A percentile compares a stretch with the other conserved stretches of the same genome.
These are phyloP conservation scores for Perilla frutescens DNA, from an alignment of 257 asterid species.

Conservation along the genomic window DNA sequence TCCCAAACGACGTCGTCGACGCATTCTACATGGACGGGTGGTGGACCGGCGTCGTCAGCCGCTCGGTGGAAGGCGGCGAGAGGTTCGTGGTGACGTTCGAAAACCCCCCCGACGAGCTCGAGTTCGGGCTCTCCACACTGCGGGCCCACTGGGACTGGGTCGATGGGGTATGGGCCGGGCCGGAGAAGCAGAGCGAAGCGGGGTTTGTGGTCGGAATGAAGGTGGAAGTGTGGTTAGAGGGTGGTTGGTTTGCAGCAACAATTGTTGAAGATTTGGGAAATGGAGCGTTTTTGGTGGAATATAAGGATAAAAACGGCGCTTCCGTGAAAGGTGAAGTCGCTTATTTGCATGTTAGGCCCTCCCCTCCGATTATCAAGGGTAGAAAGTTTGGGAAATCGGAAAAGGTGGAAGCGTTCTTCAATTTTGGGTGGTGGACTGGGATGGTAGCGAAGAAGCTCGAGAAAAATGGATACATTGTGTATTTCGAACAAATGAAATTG, in stretches of 20 bases:
- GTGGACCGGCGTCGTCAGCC: conserved; percentile 66
- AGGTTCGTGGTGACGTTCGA: conserved; percentile 49
- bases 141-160: conserved; percentile 72
- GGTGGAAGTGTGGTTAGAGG: conserved; percentile 67
- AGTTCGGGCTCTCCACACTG: conserved; percentile 47
- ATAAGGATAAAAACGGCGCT: conserved; percentile 24
- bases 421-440: conserved; percentile 68
- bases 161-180: conserved; percentile 57
- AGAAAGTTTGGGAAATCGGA: conserved; percentile 47
- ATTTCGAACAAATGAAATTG: conserved; percentile 43
- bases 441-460: conserved; percentile 53
- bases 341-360: conserved; percentile 59
- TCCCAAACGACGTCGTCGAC: conserved; percentile 57
- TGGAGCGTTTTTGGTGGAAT: conserved; percentile 56
- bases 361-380: conserved; percentile 58
- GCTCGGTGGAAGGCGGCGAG: conserved; percentile 36
- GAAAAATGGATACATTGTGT: conserved; percentile 52
- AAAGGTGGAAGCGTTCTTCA: conserved; percentile 64
- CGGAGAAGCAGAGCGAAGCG: conserved; percentile 46
- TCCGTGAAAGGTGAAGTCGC: conserved; percentile 39
- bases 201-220: conserved; percentile 56
- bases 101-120: conserved; percentile 57
- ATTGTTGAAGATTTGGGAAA: conserved; percentile 41
- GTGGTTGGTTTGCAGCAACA: conserved; percentile 64
- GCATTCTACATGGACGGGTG: conserved; percentile 62